Base-by-base conservation (phyloP, 2,329 filamentous ascomycete genomes). In the Diaporthe nobilis region DNA sequence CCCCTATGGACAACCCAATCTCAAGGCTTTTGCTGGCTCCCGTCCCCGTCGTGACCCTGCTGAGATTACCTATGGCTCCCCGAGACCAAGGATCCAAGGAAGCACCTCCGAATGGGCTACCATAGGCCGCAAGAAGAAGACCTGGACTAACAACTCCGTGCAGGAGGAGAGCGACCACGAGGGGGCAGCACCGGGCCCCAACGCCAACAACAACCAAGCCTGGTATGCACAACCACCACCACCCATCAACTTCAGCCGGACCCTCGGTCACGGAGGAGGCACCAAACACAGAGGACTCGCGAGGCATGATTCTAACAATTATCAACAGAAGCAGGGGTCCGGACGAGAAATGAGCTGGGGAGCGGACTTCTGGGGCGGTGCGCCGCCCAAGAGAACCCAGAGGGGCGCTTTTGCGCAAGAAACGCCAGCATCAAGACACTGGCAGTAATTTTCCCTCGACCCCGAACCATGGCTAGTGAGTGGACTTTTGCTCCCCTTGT, bases 61-160 rank as follows among this genome's bases (percentile, higher is more conserved):
- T 6, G 28, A 63, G 71, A 25, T 55, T 37, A 73, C 47, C 71
- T 65, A 42, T 31, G 71, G 71, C 22, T 73, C 71, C 20, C 71
- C 58, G 22, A 39, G 34, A n/a, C 44, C 71, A 39, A 65, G 44
- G 49, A 20, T 47, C 25, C 71, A 47, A 25, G 71, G 49, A 34
- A 42, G 12, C 49, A 25, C 28, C 49, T 47, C 25, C 44, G 25
- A 34, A n/a, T 65, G 37, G 47, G 28, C 42, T 12, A 28, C 58
- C 17, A 51, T 37, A 5, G 58, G 49, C 25, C 47, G 17, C 2
- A 57, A 47, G 58, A 65, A 22, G 20, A 17, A 47, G 1, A 25
- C 34, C 28, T 34, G 71, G 47, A n/a, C 71, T 73, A 37, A 65
- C 58, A 42, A 68, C 3, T 17, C 25, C 13, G 25, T 58, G 6